Evolutionary conservation across 2,329 filamentous ascomycete genomes (phyloP).

Genomic region (Grosmannia clavigera): DNA sequence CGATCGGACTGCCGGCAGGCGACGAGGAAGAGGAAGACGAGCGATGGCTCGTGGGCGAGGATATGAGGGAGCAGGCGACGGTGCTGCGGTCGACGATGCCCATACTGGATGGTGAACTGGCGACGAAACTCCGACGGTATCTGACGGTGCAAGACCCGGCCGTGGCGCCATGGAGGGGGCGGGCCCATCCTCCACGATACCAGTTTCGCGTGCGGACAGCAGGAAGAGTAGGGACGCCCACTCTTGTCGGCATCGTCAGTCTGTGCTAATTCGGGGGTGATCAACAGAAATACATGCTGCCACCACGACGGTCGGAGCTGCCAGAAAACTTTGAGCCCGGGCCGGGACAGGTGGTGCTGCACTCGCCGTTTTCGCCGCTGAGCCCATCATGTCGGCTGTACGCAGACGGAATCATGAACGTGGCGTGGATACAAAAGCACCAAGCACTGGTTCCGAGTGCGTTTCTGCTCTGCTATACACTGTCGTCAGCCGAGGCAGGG

Average conservation of each 20-base stretch:
- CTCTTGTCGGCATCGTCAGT: too few species aligned
- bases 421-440: conserved; percentile 79
- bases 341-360: conserved; percentile 45
- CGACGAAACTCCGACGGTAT: conserved; percentile 50
- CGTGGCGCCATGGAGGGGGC: conserved; percentile 52
- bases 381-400: conserved; percentile 74
- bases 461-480: conserved; percentile 67
- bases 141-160: conserved; percentile 55
- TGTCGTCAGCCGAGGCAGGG: conserved; percentile 60
- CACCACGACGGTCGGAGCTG: conserved; percentile 42
- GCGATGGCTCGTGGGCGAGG: conserved; percentile 30
- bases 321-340: conserved; percentile 37
- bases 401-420: conserved; percentile 77
- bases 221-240: conserved; percentile 58
- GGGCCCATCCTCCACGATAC: conserved; percentile 37
- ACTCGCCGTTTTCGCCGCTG: conserved; percentile 85
- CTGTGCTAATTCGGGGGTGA: too few species aligned
- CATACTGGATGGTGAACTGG: conserved; percentile 50
- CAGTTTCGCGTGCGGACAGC: conserved; percentile 60
- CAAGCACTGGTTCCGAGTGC: conserved; percentile 72
- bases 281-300: conserved; percentile 33
- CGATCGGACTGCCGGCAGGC: conserved; percentile 57
- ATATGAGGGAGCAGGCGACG: conserved; percentile 45
- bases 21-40: conserved; percentile 10
- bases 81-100: conserved; percentile 61